Evolutionary conservation across 2,329 filamentous ascomycete genomes (phyloP).

Genomic region (Penicillium sp.): DNA sequence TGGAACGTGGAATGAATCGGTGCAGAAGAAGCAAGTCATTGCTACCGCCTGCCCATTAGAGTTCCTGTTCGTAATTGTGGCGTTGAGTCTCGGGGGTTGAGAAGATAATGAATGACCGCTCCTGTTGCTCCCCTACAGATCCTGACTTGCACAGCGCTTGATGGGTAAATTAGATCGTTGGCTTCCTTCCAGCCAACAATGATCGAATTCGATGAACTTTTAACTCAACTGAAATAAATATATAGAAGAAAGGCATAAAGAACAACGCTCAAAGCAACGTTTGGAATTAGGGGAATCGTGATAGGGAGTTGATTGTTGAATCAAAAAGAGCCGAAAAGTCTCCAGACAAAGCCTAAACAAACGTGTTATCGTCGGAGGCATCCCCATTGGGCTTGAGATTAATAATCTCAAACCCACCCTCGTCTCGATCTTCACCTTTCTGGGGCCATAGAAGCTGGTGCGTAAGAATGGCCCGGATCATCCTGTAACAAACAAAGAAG

Average conservation of each 20-base stretch:
- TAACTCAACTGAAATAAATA: background rate
- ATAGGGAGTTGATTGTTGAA: background rate
- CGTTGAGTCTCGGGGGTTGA: too few relatives aligned
- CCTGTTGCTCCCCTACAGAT: too few relatives aligned
- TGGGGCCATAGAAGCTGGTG: constrained; percentile 74
- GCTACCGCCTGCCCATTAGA: too few relatives aligned
- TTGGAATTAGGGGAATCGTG: background rate
- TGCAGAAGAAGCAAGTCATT: too few relatives aligned
- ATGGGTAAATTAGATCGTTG: background rate
- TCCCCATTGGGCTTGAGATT: constrained; percentile 29
- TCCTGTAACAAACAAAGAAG: constrained; percentile 65
- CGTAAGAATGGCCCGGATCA: constrained; percentile 65
- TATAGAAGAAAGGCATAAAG: background rate
- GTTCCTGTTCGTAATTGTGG: too few relatives aligned
- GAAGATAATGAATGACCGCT: too few relatives aligned
- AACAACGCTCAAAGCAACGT: background rate
- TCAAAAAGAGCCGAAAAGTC: background rate
- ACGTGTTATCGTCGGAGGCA: constrained; percentile 12
- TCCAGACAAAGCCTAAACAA: constrained; percentile 9
- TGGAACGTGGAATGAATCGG: too few relatives aligned
- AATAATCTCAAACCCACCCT: constrained; percentile 55
- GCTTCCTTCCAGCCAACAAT: background rate
- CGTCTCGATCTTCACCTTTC: constrained; percentile 64
- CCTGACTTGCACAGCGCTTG: background rate
- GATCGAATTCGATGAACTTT: background rate